Conservation (phyloP, 129 eudicot genomes). For the Apium graveolens region DNA sequence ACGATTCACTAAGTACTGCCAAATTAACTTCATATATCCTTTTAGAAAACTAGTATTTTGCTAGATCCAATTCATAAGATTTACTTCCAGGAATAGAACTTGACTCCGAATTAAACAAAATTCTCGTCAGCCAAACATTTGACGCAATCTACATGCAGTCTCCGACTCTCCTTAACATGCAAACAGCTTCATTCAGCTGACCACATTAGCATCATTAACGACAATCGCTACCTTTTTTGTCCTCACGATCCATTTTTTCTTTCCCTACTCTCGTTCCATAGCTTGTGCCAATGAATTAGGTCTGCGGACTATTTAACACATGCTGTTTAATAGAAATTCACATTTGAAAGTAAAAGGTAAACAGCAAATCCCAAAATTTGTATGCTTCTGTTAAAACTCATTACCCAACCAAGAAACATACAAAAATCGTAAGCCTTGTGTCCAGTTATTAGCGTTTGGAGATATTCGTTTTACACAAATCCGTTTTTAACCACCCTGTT, state of each 20-base stretch:
- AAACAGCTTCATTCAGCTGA: not conserved
- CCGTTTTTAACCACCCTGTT: not conserved
- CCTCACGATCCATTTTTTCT: not conserved
- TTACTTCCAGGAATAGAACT: not conserved
- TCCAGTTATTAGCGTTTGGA: not conserved
- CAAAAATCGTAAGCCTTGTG: not conserved
- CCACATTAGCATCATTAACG: not conserved
- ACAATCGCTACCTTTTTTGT: not conserved
- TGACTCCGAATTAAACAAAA: not conserved
- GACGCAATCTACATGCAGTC: not conserved
- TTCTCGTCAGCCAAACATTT: not conserved
- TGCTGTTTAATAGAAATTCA: not conserved
- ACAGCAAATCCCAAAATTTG: not conserved
- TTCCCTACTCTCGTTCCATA: not conserved
- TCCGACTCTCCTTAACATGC: not conserved
- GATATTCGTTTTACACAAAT: not conserved
- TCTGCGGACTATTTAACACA: not conserved
- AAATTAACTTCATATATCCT: not conserved
- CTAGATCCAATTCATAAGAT: not conserved
- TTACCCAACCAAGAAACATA: not conserved
- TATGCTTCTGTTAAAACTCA: not conserved
- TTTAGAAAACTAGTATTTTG: not conserved
- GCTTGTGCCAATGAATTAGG: not conserved
- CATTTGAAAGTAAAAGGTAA: not conserved
- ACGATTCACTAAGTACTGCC: not conserved